These are phyloP conservation scores for Massariosphaeria phaeospora DNA, from an alignment of 495 filamentous ascomycete genomes.

Conservation along the genomic window DNA sequence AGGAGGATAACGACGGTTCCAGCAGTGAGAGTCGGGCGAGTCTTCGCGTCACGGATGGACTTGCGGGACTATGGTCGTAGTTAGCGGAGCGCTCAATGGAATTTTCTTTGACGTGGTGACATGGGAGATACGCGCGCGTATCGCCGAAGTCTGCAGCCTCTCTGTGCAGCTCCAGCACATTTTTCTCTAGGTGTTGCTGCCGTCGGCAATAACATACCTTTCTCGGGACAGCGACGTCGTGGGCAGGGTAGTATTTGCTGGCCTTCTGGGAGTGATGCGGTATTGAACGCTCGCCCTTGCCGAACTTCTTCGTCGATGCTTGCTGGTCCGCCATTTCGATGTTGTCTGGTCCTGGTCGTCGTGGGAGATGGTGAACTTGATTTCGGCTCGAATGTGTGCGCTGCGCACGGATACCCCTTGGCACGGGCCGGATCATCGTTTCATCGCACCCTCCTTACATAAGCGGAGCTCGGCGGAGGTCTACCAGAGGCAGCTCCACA, in stretches of 20 bases:
- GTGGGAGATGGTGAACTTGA: neutral
- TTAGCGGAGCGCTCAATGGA: constrained; percentile 24
- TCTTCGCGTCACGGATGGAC: constrained; percentile 74
- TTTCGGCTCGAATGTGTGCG: neutral
- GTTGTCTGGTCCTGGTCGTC: constrained; percentile 14
- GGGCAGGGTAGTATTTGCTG: constrained; percentile 98
- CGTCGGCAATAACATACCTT: constrained; percentile 60
- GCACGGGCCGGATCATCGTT: neutral
- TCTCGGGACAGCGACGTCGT: constrained; percentile 84
- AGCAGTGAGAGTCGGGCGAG: constrained; percentile 80
- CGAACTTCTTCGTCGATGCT: constrained; percentile 85
- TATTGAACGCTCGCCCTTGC: constrained; percentile 90
- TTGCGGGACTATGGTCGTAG: constrained; percentile 73
- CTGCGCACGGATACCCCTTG: too few relatives aligned
- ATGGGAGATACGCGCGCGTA: neutral
- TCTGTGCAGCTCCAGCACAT: too few relatives aligned
- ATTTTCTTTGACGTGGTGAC: neutral
- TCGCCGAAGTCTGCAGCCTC: too few relatives aligned
- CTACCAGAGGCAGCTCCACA: constrained; percentile 20
- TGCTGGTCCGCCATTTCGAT: constrained; percentile 33
- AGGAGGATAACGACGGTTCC: constrained; percentile 96
- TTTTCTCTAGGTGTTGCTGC: neutral
- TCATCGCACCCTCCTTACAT: too few relatives aligned
- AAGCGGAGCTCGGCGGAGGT: too few relatives aligned
- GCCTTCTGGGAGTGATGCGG: constrained; percentile 82